A percentile compares a stretch with the other conserved stretches of the same genome.
Evolutionary conservation across 345 rosid species (phyloP).

Genomic region (Lumnitzera littorea): DNA sequence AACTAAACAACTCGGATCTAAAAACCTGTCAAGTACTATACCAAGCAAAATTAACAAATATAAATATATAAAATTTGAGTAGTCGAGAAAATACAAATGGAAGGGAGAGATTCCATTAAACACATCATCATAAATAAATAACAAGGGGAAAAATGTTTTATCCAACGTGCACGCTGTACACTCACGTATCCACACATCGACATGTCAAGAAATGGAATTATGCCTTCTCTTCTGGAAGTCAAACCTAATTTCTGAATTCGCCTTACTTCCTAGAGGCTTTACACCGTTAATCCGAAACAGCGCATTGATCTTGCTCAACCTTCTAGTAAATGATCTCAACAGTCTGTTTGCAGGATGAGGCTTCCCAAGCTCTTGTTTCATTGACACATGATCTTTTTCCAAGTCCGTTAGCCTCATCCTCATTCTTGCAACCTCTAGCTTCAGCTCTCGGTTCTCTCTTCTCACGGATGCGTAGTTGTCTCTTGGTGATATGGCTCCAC

Average conservation of each 20-base stretch:
- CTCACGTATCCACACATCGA: slow-evolving; percentile 10
- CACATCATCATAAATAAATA: no score
- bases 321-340: slow-evolving; percentile 67
- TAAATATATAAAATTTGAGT: no score
- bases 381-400: slow-evolving; percentile 82
- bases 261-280: slow-evolving; percentile 40
- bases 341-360: slow-evolving; percentile 64
- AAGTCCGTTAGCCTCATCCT: slow-evolving; percentile 95
- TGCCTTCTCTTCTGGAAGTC: slow-evolving; percentile 66
- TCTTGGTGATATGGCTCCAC: slow-evolving; percentile 95
- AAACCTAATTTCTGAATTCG: slow-evolving; percentile 54
- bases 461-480: slow-evolving; percentile 95
- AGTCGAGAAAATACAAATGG: no score
- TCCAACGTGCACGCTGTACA: slow-evolving; percentile 20
- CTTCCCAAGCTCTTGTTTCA: slow-evolving; percentile 77
- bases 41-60: no score
- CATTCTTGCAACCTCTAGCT: slow-evolving; percentile 96
- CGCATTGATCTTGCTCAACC: slow-evolving; percentile 64
- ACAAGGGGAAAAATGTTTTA: no score
- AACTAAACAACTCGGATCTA: no score
- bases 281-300: slow-evolving; percentile 50
- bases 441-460: slow-evolving; percentile 91
- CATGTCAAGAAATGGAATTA: slow-evolving; percentile 61
- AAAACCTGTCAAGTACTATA: no score
- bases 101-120: no score